Base-by-base conservation (phyloP, 2,329 filamentous ascomycete species). In the Lizonia empirigonia region DNA sequence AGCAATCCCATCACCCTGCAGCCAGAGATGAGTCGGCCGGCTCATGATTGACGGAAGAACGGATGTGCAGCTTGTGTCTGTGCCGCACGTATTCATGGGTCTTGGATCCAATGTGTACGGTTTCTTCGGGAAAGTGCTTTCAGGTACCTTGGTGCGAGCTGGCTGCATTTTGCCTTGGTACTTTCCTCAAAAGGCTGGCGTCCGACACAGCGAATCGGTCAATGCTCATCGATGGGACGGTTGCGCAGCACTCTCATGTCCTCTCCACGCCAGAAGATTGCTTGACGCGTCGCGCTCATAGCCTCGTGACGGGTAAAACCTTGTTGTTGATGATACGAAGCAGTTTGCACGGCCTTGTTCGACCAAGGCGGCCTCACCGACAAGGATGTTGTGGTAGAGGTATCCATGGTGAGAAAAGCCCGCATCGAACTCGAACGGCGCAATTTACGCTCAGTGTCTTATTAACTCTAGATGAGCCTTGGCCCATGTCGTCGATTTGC, bases 1-100 rank as follows among this genome's bases (percentile, higher is more conserved):
- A 67, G 66, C 63, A 55, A 56, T 55, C 42, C 49, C 27, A 47
- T 47, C 49, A 47, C 39, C 49, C 42, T 55, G 53, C 56, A 60
- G 55, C 13, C 35, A 44, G 53, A 56, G 27, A 60, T 61, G 58
- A 58, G 35, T 26, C 40, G 38, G 29, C 34, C 42, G 22, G 20
- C 39, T 33, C 42, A 30, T 12, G 7, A n/a, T 47, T 34, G 45
- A 50, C 45, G 44, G 46, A 36, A 49, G 10, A 38, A 40, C 29
- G 24, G 16, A 27, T 35, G 13, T 44, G 34, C 37, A 34, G 35
- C 35, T 46, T 34, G 39, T 48, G 41, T 26, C 41, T 46, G 41
- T 40, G 49, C 49, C 36, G 42, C 37, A 36, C 36, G 20, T 19
- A 38, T 34, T 30, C n/a, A 23, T 16, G 18, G 20, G 23, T 26